Percentiles rank a stretch among this genome's conserved stretches.
Evolutionary conservation across 1,139 yeast species (phyloP).

Genomic region (Geotrichum phurueaensis): DNA sequence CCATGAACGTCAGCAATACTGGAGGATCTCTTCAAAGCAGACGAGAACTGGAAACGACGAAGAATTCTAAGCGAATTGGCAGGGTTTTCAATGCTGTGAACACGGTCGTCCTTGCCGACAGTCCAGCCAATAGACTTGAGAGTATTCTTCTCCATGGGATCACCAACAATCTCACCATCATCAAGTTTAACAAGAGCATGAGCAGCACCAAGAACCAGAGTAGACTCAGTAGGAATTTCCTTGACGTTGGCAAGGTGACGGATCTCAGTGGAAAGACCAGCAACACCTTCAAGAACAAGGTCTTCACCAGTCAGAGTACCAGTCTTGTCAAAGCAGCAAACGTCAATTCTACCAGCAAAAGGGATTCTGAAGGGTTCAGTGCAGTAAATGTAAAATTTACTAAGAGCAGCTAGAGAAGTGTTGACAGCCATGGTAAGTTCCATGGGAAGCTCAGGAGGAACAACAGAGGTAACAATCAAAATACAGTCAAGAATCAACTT

Average conservation of each 20-base stretch:
- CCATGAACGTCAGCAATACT: slow-evolving; percentile 64
- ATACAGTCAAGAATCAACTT: slow-evolving; percentile 93
- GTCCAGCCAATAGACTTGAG: slow-evolving; percentile 82
- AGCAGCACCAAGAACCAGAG: slow-evolving; percentile 82
- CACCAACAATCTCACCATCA: slow-evolving; percentile 97
- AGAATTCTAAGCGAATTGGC: slow-evolving; percentile 56
- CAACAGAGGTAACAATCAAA: slow-evolving; percentile 92
- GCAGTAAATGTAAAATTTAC: slow-evolving; percentile 86
- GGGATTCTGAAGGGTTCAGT: slow-evolving; percentile 99
- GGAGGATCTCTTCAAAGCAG: slow-evolving; percentile 93
- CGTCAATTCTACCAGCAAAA: slow-evolving; percentile 95
- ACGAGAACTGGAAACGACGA: slow-evolving; percentile 95
- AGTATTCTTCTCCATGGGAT: slow-evolving; percentile 98
- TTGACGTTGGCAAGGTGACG: slow-evolving; percentile 54
- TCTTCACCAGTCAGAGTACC: slow-evolving; percentile 98
- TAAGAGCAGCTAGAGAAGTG: slow-evolving; percentile 78
- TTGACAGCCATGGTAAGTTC: slow-evolving; percentile 98
- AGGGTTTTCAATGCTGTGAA: slow-evolving; percentile 22
- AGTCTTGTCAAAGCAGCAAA: slow-evolving; percentile 96
- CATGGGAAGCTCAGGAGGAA: slow-evolving; percentile 99
- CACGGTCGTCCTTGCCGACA: slow-evolving; percentile 63
- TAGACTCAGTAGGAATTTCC: slow-evolving; percentile 59
- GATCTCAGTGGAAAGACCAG: slow-evolving; percentile 60
- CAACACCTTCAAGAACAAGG: slow-evolving; percentile 90
- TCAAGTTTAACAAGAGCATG: slow-evolving; percentile 92